Evolutionary conservation across 2,329 filamentous ascomycete genomes (phyloP).

Genomic region (Didymella segeticola): DNA sequence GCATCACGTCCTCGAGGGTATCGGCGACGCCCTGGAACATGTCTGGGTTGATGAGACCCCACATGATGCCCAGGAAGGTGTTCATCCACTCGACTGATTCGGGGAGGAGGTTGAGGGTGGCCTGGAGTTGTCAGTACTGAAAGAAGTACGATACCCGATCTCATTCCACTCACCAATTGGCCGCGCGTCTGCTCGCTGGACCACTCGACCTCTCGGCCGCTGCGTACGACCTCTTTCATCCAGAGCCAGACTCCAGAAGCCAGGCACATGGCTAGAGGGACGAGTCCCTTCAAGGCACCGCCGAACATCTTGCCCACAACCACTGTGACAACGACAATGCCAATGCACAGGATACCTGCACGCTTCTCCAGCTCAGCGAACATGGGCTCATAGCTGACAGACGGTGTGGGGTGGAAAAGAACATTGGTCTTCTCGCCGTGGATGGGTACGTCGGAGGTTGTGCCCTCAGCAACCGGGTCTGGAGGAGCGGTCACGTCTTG

Average conservation of each 20-base stretch:
- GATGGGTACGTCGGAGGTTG: slow-evolving; percentile 92
- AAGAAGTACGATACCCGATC: not conserved
- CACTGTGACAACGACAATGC: slow-evolving; percentile 75
- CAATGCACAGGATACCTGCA: slow-evolving; percentile 72
- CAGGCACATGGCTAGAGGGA: slow-evolving; percentile 75
- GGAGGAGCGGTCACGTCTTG: slow-evolving; percentile 93
- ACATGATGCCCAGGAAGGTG: slow-evolving; percentile 80
- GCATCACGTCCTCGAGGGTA: slow-evolving; percentile 94
- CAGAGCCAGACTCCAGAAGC: slow-evolving; percentile 84
- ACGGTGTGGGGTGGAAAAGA: slow-evolving; percentile 92
- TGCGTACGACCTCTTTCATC: slow-evolving; percentile 85
- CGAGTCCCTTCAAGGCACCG: slow-evolving; percentile 75
- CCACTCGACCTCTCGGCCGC: slow-evolving; percentile 87
- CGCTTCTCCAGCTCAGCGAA: slow-evolving; percentile 77
- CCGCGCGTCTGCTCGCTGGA: slow-evolving; percentile 84
- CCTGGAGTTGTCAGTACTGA: slow-evolving; percentile 50
- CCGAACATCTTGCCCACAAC: slow-evolving; percentile 82
- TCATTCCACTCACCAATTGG: slow-evolving; percentile 64
- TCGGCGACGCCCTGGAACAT: slow-evolving; percentile 95
- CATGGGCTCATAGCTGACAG: slow-evolving; percentile 88
- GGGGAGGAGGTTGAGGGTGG: slow-evolving; percentile 85
- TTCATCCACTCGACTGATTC: slow-evolving; percentile 97
- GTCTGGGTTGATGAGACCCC: slow-evolving; percentile 92
- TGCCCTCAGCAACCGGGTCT: slow-evolving; percentile 79
- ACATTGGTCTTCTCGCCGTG: slow-evolving; percentile 97